Percentiles rank a stretch among this genome's conserved stretches.
phyloP scores from a whole-genome alignment of 2,329 filamentous ascomycete genomes.

The Colletotrichum plurivorum region DNA sequence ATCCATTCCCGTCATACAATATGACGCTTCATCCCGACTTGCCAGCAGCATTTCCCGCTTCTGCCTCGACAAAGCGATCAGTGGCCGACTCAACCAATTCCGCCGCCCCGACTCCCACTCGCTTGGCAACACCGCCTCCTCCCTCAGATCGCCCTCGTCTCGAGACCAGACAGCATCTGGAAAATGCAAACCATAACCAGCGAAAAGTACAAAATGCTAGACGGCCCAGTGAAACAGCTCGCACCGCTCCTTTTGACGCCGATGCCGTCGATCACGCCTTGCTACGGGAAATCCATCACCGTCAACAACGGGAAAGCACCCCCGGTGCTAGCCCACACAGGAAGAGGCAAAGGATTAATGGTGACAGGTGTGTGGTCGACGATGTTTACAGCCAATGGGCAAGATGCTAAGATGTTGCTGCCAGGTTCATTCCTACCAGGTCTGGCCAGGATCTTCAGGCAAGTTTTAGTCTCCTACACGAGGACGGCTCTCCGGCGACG shows the following conservation, averaged over 20 bases:
- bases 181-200: constrained; percentile 51
- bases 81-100: constrained; percentile 52
- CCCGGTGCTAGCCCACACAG: constrained; percentile 69
- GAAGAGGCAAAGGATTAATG: constrained; percentile 73
- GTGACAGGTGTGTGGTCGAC: constrained; percentile 66
- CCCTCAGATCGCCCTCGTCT: constrained; percentile 59
- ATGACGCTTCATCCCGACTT: constrained; percentile 54
- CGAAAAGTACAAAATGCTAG: constrained; percentile 51
- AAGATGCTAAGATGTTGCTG: background rate
- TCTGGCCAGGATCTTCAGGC: constrained; percentile 94
- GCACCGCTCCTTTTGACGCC: constrained; percentile 59
- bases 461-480: constrained; percentile 91
- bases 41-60: constrained; percentile 42
- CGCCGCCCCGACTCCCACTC: constrained; percentile 51
- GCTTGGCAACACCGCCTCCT: constrained; percentile 61
- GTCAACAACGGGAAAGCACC: constrained; percentile 66
- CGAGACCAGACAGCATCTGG: constrained; percentile 57
- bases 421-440: constrained; percentile 94
- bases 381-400: background rate
- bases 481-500: constrained; percentile 93
- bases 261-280: constrained; percentile 66
- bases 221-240: constrained; percentile 53
- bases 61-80: constrained; percentile 49
- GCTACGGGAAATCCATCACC: constrained; percentile 65
- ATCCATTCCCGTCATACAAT: constrained; percentile 33